Evolutionary conservation across 345 rosid genomes (phyloP), one percentile per base, ranked within the genome.

Genomic region (Arabidopsis suecica): DNA sequence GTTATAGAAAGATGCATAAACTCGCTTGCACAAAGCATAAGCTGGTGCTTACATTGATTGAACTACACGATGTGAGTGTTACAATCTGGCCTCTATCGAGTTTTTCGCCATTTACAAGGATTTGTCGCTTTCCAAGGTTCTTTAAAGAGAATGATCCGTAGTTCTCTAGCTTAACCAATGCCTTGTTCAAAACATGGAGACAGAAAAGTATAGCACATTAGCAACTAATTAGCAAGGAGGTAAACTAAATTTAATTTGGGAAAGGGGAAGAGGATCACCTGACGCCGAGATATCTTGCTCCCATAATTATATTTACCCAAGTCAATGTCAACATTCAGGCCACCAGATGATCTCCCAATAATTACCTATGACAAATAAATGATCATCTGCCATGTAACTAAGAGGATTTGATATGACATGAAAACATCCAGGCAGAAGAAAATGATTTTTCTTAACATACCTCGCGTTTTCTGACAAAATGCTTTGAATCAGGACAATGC

Each of bases 271-370:
- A 68, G 23, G 14, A 66, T 42, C 74, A 93, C 97, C 94, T 91
- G 98, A 63, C 84, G 86, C 71, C 94, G 84, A 69, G 98, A 89
- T 76, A 93, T 81, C 73, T 84, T 88, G 76, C 83, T 87, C 36
- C 86, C 84, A 33, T 57, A 78, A 42, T 91, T 86, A 79, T 89
- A 89, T 79, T 79, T 86, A 71, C 91, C 82, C 80, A 91, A 83
- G 88, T 89, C 98, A 67, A 93, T 85, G 81, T 93, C 94, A 57
- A 93, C 93, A 20, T 70, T 76, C 68, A 79, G 71, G 71, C 86
- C 98, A 70, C 76, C 79, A 18, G 91, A 86, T 79, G 90, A 88
- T 80, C 97, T 89, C 65, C 98, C 98, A 65, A 93, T 86, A 41
- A 87, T 53, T 33, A 89, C 93, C 98, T 91, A 84, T 63, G 82